phyloP scores from a whole-genome alignment of 352 stramenopile genomes.

The Pythium chondricola region DNA sequence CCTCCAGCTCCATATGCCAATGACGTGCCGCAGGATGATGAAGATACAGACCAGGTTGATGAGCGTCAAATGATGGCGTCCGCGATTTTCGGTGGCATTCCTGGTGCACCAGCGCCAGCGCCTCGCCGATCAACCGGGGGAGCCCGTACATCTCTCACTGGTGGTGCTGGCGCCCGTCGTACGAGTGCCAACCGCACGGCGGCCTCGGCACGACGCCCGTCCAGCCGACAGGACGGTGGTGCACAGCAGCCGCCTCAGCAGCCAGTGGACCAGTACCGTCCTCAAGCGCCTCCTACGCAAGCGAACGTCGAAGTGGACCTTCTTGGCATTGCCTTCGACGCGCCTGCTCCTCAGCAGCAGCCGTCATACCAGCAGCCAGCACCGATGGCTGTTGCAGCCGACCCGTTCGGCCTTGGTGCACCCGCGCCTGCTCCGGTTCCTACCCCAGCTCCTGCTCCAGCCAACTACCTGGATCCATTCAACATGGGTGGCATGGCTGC shows the following conservation, averaged over 20 bases:
- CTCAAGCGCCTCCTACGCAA: slow-evolving; percentile 26
- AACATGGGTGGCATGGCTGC: slow-evolving; percentile 62
- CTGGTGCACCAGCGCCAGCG: slow-evolving; percentile 52
- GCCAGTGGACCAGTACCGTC: slow-evolving; percentile 20
- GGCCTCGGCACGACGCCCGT: slow-evolving; percentile 24
- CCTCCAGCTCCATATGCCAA: slow-evolving; percentile 19
- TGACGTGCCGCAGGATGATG: slow-evolving; percentile 24
- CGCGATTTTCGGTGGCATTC: slow-evolving; percentile 95
- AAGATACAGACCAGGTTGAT: slow-evolving; percentile 59
- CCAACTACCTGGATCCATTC: slow-evolving; percentile 51
- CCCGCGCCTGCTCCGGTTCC: slow-evolving; percentile 22
- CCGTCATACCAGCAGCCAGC: slow-evolving; percentile 22
- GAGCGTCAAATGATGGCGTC: slow-evolving; percentile 89
- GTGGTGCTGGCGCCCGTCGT: slow-evolving; percentile 27
- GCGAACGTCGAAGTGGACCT: slow-evolving; percentile 71
- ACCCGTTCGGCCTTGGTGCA: slow-evolving; percentile 63
- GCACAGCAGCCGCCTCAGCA: slow-evolving; percentile 38
- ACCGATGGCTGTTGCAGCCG: slow-evolving; percentile 23
- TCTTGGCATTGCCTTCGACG: slow-evolving; percentile 80
- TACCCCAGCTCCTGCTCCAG: slow-evolving; percentile 18
- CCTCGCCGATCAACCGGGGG: slow-evolving; percentile 23
- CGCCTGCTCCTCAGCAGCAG: slow-evolving; percentile 27
- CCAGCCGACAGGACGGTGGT: slow-evolving; percentile 27
- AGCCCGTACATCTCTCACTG: slow-evolving; percentile 23
- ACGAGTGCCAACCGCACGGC: slow-evolving; percentile 28